phyloP scores from a whole-genome alignment of 1,284 basidiomycete genomes.

The Ustilago hordei region DNA sequence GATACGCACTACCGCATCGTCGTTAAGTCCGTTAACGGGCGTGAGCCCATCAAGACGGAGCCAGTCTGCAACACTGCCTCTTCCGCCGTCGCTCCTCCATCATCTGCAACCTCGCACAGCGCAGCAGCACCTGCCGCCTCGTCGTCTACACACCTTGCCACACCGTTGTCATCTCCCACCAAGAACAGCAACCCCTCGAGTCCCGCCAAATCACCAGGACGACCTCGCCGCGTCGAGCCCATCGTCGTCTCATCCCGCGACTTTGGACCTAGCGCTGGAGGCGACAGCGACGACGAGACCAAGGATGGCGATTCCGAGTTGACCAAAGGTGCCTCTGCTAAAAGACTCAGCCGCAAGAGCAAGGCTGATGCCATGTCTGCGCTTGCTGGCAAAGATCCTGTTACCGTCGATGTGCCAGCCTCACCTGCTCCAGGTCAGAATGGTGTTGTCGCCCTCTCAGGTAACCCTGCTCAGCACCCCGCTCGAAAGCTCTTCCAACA shows the following conservation, averaged over 20 bases:
- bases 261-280: constrained; percentile 45
- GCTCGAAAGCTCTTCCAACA: constrained; percentile 45
- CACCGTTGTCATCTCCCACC: constrained; percentile 34
- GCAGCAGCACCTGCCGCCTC: constrained; percentile 12
- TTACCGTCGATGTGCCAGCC: constrained; percentile 6
- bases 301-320: constrained; percentile 37
- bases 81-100: neutral
- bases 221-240: constrained; percentile 42
- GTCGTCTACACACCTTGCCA: constrained; percentile 21
- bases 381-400: constrained; percentile 26
- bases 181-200: constrained; percentile 31
- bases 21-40: constrained; percentile 52
- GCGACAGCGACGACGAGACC: constrained; percentile 36
- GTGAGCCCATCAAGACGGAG: constrained; percentile 42
- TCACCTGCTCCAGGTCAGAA: constrained; percentile 8
- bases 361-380: constrained; percentile 52
- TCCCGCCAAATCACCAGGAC: constrained; percentile 37
- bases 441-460: constrained; percentile 12
- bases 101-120: constrained; percentile 9
- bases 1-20: constrained; percentile 44
- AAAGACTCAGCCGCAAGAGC: constrained; percentile 50
- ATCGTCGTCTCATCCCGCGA: constrained; percentile 46
- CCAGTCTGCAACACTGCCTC: neutral
- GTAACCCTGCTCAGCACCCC: constrained; percentile 46
- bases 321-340: constrained; percentile 34